Base-by-base conservation (phyloP, 352 stramenopile genomes). In the Pilasporangium apinafurcum region DNA sequence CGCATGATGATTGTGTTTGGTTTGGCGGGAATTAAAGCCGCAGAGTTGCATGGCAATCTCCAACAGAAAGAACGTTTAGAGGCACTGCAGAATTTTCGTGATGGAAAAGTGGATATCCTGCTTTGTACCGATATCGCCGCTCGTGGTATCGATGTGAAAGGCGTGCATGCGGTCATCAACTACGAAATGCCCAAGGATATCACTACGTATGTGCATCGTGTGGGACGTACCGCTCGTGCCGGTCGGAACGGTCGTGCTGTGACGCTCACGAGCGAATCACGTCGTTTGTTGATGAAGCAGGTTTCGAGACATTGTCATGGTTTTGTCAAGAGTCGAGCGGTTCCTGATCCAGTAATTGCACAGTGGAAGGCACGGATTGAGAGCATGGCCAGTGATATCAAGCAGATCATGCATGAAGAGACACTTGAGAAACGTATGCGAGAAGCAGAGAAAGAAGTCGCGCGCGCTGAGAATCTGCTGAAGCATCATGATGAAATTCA, bases 171-270 rank as follows among this genome's bases (percentile, higher is more conserved):
- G 16, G 97, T 99, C 4, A 98, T 99, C 62, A 99, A 99, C 74
- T 99, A 98, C 72, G 96, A 99, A 62, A 99, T 99, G 95, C 97
- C 97, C 1, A 94, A 96, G 57, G 85, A 98, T 49, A 82, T 98
- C 10, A 96, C 91, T 28, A 98, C 93, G 1, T 99, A 99, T 61
- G 95, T 99, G 17, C 97, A 99, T 71, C 86, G 97, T 42, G 97
- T 99, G 37, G 97, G 97, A 29, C 86, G 97, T 58, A 99, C 97
- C 25, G 97, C 96, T 28, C 91, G 97, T 75, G 96, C 96, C 16
- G 97, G 97, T 13, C 91, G 96, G 53, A 95, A 95, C 44, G 80
- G 82, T 46, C 79, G 78, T 52, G 81, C 85, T 1, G 84, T 96
- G 36, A 96, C 87, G 37, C 78, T 96, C 22, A 95, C 84, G 48